phyloP scores from a whole-genome alignment of 208 protist genomes.

The Endotrypanum monterogeii region DNA sequence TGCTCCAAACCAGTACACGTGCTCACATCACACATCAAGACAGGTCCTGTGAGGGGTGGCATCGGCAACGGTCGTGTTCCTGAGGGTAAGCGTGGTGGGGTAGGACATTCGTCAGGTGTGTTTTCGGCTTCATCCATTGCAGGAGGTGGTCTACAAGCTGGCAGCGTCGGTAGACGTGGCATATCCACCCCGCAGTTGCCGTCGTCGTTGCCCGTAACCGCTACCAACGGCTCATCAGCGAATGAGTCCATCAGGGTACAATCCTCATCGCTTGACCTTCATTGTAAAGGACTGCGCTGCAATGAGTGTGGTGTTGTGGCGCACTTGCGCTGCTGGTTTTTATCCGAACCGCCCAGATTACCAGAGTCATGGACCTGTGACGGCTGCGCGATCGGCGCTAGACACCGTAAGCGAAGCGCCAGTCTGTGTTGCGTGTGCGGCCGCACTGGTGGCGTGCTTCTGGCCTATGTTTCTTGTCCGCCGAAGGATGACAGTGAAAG shows the following conservation, averaged over 20 bases:
- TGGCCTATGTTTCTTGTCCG: slow-evolving; percentile 40
- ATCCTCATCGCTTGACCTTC: slow-evolving; percentile 15
- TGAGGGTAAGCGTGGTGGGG: background rate
- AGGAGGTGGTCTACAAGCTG: background rate
- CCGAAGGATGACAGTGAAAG: slow-evolving; percentile 13
- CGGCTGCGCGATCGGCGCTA: slow-evolving; percentile 39
- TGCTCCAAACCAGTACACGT: slow-evolving; percentile 37
- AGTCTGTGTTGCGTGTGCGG: slow-evolving; percentile 54
- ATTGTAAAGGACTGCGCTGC: slow-evolving; percentile 42
- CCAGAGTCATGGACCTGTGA: slow-evolving; percentile 59
- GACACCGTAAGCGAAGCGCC: slow-evolving; percentile 33
- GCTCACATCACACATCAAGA: background rate
- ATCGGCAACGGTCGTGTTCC: background rate
- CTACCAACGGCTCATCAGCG: background rate
- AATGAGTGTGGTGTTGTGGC: slow-evolving; percentile 48
- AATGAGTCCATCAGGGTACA: background rate
- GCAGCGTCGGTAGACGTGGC: background rate
- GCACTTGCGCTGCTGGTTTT: slow-evolving; percentile 67
- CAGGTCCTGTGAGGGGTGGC: background rate
- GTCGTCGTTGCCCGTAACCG: background rate
- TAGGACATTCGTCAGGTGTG: background rate
- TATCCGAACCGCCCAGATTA: slow-evolving; percentile 43
- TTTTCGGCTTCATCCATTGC: background rate
- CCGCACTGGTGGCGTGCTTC: slow-evolving; percentile 58
- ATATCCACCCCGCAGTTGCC: background rate